phyloP scores from a whole-genome alignment of 345 rosid species.

The Eucalyptus curtisii region DNA sequence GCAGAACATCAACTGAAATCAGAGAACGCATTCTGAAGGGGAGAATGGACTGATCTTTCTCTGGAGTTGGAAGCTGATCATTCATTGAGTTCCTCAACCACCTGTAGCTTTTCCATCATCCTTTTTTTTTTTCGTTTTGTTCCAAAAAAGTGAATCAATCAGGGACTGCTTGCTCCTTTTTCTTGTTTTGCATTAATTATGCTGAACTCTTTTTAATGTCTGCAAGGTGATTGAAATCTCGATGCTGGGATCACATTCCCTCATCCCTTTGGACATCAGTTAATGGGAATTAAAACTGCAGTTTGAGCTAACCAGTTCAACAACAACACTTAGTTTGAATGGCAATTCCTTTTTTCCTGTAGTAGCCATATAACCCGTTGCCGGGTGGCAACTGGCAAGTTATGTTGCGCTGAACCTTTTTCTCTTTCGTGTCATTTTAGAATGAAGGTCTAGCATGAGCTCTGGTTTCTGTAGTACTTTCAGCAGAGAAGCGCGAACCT shows the following conservation, averaged over 20 bases:
- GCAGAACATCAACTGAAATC: constrained; percentile 83
- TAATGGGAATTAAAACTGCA: background rate
- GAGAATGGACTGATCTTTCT: constrained; percentile 68
- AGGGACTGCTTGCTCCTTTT: background rate
- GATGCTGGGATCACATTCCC: background rate
- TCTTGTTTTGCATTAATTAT: background rate
- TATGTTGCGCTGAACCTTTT: background rate
- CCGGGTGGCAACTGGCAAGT: background rate
- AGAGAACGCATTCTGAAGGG: constrained; percentile 87
- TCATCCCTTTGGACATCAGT: background rate
- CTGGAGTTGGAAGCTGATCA: background rate
- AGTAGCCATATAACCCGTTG: background rate
- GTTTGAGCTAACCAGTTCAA: background rate
- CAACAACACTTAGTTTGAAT: background rate
- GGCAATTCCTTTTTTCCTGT: background rate
- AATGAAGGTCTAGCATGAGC: background rate
- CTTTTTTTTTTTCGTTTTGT: background rate
- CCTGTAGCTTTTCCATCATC: background rate
- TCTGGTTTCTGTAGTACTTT: background rate
- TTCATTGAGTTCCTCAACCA: background rate
- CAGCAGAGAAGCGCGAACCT: background rate
- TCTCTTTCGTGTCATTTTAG: background rate
- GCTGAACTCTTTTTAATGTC: background rate
- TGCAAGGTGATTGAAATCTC: background rate
- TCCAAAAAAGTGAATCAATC: background rate